These are phyloP conservation scores for Cercophora scortea DNA, from an alignment of 495 filamentous ascomycete species.

Conservation along the genomic window DNA sequence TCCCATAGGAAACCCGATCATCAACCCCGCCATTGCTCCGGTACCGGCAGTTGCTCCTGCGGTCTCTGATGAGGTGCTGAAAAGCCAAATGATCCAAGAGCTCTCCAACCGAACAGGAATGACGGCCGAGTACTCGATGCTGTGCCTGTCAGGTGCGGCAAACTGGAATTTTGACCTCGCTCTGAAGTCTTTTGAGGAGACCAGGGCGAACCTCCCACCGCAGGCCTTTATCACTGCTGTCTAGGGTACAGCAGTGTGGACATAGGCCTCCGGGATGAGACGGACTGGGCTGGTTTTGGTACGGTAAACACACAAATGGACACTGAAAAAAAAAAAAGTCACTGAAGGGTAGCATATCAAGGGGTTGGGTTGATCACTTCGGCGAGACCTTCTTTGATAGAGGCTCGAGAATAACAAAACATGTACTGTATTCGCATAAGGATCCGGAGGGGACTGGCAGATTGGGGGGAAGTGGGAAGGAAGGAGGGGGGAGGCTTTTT, in stretches of 20 bases:
- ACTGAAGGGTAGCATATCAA: no score
- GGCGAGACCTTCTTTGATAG: no score
- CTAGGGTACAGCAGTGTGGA: constrained; percentile 1
- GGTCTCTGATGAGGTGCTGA: constrained; percentile 39
- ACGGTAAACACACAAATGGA: no score
- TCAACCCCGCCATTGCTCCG: constrained; percentile 1
- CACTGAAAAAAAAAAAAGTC: no score
- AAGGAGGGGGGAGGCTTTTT: background rate
- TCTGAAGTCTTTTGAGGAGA: constrained; percentile 56
- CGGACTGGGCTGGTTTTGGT: background rate
- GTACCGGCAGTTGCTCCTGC: background rate
- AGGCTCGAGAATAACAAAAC: no score
- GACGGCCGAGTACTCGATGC: constrained; percentile 61
- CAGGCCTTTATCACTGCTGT: constrained; percentile 24
- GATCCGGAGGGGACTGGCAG: background rate
- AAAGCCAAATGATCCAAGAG: constrained; percentile 52
- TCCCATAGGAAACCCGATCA: background rate
- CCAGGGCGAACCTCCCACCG: constrained; percentile 34
- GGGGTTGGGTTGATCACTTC: no score
- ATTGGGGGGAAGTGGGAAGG: background rate
- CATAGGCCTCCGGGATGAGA: background rate
- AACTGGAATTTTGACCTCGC: constrained; percentile 69
- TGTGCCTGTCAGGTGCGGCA: constrained; percentile 56
- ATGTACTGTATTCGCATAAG: background rate
- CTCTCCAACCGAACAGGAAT: constrained; percentile 62